phyloP scores from a whole-genome alignment of 2,329 filamentous ascomycete genomes.

The Magnaporthales sp. region DNA sequence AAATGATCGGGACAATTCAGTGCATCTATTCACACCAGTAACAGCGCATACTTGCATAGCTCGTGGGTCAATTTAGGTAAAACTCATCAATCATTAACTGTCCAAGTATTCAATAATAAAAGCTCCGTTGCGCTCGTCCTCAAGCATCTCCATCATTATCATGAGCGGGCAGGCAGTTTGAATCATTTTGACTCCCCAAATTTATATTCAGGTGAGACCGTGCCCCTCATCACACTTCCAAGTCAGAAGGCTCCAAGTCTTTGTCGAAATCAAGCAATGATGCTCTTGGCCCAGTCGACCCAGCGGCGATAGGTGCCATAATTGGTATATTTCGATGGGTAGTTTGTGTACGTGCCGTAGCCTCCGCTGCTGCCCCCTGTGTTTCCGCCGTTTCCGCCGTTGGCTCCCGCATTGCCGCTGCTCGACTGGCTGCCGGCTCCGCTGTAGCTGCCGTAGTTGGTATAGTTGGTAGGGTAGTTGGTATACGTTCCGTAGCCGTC shows the following conservation, averaged over 20 bases:
- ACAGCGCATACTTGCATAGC: background rate
- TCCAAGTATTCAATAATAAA: background rate
- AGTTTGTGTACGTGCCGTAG: background rate
- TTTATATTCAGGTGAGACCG: no score
- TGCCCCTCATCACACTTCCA: background rate
- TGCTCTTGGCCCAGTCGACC: constrained; percentile 8
- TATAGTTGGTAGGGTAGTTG: background rate
- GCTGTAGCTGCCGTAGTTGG: background rate
- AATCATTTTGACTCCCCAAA: background rate
- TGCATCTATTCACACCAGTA: background rate
- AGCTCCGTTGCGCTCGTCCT: no score
- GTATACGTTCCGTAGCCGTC: background rate
- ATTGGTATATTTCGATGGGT: constrained; percentile 2
- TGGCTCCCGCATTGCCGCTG: no score
- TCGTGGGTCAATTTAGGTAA: background rate
- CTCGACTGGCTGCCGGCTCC: background rate
- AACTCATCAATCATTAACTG: background rate
- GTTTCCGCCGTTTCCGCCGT: background rate
- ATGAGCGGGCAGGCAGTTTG: background rate
- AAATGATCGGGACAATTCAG: background rate
- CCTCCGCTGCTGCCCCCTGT: background rate
- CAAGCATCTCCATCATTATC: background rate
- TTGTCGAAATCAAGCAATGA: constrained; percentile 4
- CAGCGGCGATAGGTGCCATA: constrained; percentile 11
- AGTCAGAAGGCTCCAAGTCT: background rate